A percentile compares a stretch with the other conserved stretches of the same genome.
phyloP scores from a whole-genome alignment of 2,329 filamentous ascomycete species.

The Penicillium sp. region DNA sequence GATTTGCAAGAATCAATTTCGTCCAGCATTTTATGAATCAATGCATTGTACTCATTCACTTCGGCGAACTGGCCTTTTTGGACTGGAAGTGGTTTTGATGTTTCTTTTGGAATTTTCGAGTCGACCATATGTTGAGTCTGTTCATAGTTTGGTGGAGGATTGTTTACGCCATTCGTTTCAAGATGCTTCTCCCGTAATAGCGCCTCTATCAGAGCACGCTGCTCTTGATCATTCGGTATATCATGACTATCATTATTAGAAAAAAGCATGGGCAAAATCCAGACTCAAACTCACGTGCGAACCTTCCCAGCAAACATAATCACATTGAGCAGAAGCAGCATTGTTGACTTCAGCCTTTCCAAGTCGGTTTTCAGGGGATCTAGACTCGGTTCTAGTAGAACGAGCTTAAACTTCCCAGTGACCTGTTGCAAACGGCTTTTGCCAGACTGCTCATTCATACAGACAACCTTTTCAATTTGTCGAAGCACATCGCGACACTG shows the following conservation, averaged over 20 bases:
- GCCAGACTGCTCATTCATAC: not conserved
- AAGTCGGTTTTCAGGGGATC: slow-evolving; percentile 24
- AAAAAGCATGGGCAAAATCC: not conserved
- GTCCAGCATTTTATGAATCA: slow-evolving; percentile 6
- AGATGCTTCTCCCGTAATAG: not conserved
- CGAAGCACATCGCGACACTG: slow-evolving; percentile 27
- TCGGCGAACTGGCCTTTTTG: not conserved
- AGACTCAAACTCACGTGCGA: not conserved
- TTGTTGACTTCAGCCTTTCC: slow-evolving; percentile 30
- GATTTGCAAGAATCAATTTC: slow-evolving; percentile 8
- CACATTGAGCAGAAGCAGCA: slow-evolving; percentile 33
- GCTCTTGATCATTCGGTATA: slow-evolving; percentile 5
- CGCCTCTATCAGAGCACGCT: slow-evolving; percentile 6
- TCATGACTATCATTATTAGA: not conserved
- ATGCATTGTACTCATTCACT: slow-evolving; percentile 1
- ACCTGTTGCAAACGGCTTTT: slow-evolving; percentile 2
- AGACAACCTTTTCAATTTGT: slow-evolving; percentile 6
- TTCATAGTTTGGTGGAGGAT: not conserved
- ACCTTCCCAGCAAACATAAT: slow-evolving; percentile 29
- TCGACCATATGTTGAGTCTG: not conserved
- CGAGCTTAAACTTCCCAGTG: slow-evolving; percentile 19
- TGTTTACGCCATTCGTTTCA: not conserved
- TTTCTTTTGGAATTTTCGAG: not conserved
- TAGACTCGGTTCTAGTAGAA: slow-evolving; percentile 23
- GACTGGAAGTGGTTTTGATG: not conserved